Evolutionary conservation across 164 flowering plant species (phyloP).

Genomic region (Santalum album): DNA sequence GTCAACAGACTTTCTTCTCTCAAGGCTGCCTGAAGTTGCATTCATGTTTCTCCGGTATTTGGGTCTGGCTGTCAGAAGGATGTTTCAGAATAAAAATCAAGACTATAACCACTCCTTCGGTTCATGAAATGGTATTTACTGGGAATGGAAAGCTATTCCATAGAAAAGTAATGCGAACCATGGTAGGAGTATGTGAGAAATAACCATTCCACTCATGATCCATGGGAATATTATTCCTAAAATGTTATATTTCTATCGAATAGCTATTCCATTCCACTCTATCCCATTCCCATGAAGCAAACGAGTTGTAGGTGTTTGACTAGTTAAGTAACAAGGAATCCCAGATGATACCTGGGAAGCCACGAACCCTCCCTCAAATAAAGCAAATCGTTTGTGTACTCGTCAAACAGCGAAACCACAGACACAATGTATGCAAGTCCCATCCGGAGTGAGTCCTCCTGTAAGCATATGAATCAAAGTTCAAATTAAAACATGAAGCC

Average conservation of each 20-base stretch:
- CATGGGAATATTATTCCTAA: too few species aligned
- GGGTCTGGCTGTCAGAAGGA: slow-evolving; percentile 80
- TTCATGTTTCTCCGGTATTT: slow-evolving; percentile 41
- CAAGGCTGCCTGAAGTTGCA: slow-evolving; percentile 16
- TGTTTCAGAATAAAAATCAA: slow-evolving; percentile 18
- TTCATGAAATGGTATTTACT: too few species aligned
- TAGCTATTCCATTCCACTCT: too few species aligned
- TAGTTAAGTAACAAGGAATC: background rate
- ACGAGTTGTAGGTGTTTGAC: too few species aligned
- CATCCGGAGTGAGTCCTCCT: slow-evolving; percentile 66
- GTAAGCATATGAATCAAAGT: slow-evolving; percentile 7
- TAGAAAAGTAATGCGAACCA: background rate
- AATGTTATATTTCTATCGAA: too few species aligned
- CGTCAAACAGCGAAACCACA: slow-evolving; percentile 65
- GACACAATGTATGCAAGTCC: slow-evolving; percentile 72
- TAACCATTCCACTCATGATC: too few species aligned
- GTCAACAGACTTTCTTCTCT: slow-evolving; percentile 25
- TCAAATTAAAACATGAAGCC: background rate
- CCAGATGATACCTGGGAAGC: slow-evolving; percentile 58
- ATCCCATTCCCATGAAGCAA: too few species aligned
- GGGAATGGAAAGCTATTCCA: too few species aligned
- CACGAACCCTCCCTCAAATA: slow-evolving; percentile 77
- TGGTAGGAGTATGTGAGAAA: too few species aligned
- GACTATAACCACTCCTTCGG: too few species aligned
- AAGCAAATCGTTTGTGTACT: slow-evolving; percentile 77